These are phyloP conservation scores for Spongiforma sp. DNA, from an alignment of 1,284 basidiomycete genomes.

Conservation along the genomic window DNA sequence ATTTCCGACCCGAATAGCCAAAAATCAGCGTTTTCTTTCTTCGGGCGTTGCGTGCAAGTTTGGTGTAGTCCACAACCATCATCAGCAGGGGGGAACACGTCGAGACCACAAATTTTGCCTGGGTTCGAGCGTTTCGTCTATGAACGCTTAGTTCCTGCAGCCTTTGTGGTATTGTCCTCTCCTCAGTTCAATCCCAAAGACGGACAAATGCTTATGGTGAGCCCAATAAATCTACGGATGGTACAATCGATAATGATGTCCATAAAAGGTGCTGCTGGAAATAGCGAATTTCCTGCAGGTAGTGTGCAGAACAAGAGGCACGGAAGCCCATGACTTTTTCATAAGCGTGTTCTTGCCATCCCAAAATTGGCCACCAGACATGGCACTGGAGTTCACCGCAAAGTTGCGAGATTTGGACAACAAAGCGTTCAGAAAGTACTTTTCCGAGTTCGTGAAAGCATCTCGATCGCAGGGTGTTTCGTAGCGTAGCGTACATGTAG, in stretches of 20 bases:
- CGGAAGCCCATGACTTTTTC: slow-evolving; percentile 88
- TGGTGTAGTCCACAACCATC: slow-evolving; percentile 71
- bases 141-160: slow-evolving; percentile 82
- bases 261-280: slow-evolving; percentile 82
- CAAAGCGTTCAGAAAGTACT: slow-evolving; percentile 90
- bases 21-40: slow-evolving; percentile 83
- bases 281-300: slow-evolving; percentile 86
- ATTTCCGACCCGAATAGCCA: slow-evolving; percentile 77
- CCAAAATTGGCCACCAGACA: slow-evolving; percentile 84
- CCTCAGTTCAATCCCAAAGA: slow-evolving; percentile 89
- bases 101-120: slow-evolving; percentile 60
- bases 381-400: slow-evolving; percentile 79
- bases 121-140: slow-evolving; percentile 97
- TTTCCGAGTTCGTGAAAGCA: slow-evolving; percentile 81
- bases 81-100: slow-evolving; percentile 45
- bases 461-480: slow-evolving; percentile 58
- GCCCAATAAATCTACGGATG: slow-evolving; percentile 30
- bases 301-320: slow-evolving; percentile 78
- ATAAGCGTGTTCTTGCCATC: slow-evolving; percentile 84
- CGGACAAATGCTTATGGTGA: slow-evolving; percentile 82
- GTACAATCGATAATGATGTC: slow-evolving; percentile 4
- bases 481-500: slow-evolving; percentile 42
- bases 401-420: slow-evolving; percentile 81
- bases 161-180: slow-evolving; percentile 83
- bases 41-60: slow-evolving; percentile 75